Evolutionary conservation across 768 basidiomycete species (phyloP), one percentile per base, ranked within the genome.

Genomic region (Chalciporus chontae): DNA sequence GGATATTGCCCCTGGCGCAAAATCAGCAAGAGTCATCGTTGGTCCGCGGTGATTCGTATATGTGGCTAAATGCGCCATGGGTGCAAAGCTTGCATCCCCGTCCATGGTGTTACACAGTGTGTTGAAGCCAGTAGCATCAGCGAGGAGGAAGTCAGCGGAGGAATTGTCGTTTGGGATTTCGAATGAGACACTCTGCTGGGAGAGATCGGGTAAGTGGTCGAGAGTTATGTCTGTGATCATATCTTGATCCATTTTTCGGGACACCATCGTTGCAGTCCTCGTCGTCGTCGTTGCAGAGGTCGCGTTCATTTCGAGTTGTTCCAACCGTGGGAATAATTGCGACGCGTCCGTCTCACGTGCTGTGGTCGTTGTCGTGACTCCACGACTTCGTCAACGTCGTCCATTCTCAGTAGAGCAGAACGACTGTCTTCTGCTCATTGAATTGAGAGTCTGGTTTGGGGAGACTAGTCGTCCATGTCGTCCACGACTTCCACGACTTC

Each of bases 181-280:
- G 55, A 80, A 78, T 14, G 73, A 76, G 7, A 64, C 61, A 34
- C 67, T 68, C 6, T 66, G 58, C 8, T 68, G 65, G 4, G 83
- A 81, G 44, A 74, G 60, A 53, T 84, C 80, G 36, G 81, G 81
- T 23, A 82, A 58, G 62, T 81, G 77, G 59, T 77, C 72, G 42
- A 76, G 64, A 48, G 79, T 84, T 18, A 79, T 63, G 64, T 73
- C 71, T 36, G 66, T 63, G 17, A 67, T 60, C 55, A 58, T 65
- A 55, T 59, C 56, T 15, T 56, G 51, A 23, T 54, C 51, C 56
- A 61, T 49, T 31, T 41, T 18, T 18, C 24, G n/a, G 23, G 11
- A 13, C 8, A 8, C 8, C 17, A 27, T 17, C 24, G 7, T 24
- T 4, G 14, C 31, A 39, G 6, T 19, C 40, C 23, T 18, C 8